Percentiles rank a stretch among this genome's conserved stretches.
These are phyloP conservation scores for Candida montana DNA, from an alignment of 805 yeast species.

Conservation along the genomic window DNA sequence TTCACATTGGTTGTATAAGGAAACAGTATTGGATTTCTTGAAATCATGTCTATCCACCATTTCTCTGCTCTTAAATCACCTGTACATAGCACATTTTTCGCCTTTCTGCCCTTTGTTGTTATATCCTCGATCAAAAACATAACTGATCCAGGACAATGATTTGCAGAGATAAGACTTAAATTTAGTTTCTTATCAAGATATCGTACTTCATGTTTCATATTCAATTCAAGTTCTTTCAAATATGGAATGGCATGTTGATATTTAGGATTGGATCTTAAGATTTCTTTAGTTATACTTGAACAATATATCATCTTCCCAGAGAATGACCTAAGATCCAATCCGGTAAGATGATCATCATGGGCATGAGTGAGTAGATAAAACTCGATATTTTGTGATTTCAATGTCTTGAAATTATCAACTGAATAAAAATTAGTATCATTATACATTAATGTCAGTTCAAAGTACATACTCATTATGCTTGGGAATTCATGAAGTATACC, in stretches of 20 bases:
- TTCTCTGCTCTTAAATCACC: constrained; percentile 55
- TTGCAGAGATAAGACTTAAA: constrained; percentile 41
- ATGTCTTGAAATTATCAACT: constrained; percentile 21
- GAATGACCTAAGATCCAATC: constrained; percentile 35
- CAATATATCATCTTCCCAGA: constrained; percentile 42
- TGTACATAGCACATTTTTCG: constrained; percentile 39
- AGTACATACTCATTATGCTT: constrained; percentile 33
- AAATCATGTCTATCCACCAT: constrained; percentile 42
- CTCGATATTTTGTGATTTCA: constrained; percentile 13
- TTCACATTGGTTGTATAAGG: constrained; percentile 35
- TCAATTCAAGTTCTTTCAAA: constrained; percentile 11
- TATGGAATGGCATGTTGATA: constrained; percentile 13
- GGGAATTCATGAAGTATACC: constrained; percentile 46
- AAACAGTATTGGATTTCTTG: constrained; percentile 33
- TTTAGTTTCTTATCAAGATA: constrained; percentile 19
- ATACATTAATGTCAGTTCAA: constrained; percentile 7
- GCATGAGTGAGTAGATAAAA: constrained; percentile 43
- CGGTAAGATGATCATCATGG: constrained; percentile 50
- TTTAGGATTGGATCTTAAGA: constrained; percentile 6
- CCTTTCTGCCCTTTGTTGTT: not conserved
- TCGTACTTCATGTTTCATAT: constrained; percentile 19
- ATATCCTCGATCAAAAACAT: constrained; percentile 44
- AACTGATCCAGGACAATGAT: constrained; percentile 58
- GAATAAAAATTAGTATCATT: constrained; percentile 13
- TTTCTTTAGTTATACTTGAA: constrained; percentile 35